phyloP scores from a whole-genome alignment of 305 asterid genomes.

The Rubia peregrina region DNA sequence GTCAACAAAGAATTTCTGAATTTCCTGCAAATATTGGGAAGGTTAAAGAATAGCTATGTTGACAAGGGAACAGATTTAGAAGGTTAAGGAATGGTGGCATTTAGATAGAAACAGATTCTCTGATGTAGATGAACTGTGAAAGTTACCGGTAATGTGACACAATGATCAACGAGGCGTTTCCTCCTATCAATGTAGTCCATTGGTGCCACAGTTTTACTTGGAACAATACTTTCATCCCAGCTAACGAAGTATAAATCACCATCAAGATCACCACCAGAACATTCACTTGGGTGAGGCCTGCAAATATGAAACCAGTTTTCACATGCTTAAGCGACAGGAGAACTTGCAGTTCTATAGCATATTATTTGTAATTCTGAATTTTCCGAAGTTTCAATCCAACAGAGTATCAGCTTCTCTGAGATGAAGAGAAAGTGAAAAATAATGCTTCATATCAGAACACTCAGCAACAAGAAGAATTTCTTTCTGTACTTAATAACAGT shows the following conservation, averaged over 20 bases:
- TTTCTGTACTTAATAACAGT: too few species aligned
- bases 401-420: not conserved
- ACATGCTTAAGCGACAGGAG: not conserved
- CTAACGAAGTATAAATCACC: constrained; percentile 87
- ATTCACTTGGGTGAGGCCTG: constrained; percentile 99
- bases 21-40: constrained; percentile 50
- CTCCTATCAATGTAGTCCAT: constrained; percentile 91
- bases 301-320: constrained; percentile 18
- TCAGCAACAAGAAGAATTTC: not conserved
- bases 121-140: constrained; percentile 8
- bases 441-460: not conserved
- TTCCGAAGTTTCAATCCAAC: not conserved
- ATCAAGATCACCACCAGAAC: constrained; percentile 98
- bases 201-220: constrained; percentile 61
- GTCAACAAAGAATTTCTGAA: constrained; percentile 74
- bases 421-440: not conserved
- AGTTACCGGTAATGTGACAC: constrained; percentile 68
- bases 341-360: not conserved
- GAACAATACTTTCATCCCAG: constrained; percentile 76
- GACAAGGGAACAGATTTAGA: not conserved
- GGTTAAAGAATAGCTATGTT: constrained; percentile 6
- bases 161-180: constrained; percentile 78
- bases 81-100: not conserved
- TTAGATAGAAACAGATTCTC: not conserved
- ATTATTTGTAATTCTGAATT: not conserved